These are phyloP conservation scores for Yamadazyma takamatsuzukensis DNA, from an alignment of 805 yeast species.

Conservation along the genomic window DNA sequence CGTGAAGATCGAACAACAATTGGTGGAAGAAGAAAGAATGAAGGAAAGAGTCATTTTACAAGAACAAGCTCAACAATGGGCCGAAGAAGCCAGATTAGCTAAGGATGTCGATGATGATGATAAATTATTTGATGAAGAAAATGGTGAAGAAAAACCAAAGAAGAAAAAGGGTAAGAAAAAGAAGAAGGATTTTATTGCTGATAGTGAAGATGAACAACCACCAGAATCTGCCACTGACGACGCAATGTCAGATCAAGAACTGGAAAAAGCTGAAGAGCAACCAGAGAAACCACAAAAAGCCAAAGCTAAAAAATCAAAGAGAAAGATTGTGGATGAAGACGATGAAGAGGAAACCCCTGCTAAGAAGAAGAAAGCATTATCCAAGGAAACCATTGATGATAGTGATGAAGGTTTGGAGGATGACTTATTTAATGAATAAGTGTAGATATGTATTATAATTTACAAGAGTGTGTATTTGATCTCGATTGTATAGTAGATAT, in stretches of 20 bases:
- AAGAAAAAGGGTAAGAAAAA: slow-evolving; percentile 24
- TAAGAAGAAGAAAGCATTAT: slow-evolving; percentile 21
- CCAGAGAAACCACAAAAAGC: slow-evolving; percentile 16
- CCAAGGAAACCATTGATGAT: slow-evolving; percentile 38
- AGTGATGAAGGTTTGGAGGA: slow-evolving; percentile 46
- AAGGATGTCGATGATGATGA: slow-evolving; percentile 37
- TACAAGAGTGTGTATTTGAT: slow-evolving; percentile 1
- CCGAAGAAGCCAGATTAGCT: slow-evolving; percentile 36
- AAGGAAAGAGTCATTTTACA: slow-evolving; percentile 45
- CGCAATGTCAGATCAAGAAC: slow-evolving; percentile 22
- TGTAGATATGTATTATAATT: slow-evolving; percentile 1
- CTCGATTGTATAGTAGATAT: slow-evolving; percentile 11
- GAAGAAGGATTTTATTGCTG: slow-evolving; percentile 32
- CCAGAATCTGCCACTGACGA: slow-evolving; percentile 16
- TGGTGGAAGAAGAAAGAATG: slow-evolving; percentile 42
- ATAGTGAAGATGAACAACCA: slow-evolving; percentile 32
- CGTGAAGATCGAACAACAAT: slow-evolving; percentile 40
- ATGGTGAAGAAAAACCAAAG: slow-evolving; percentile 19
- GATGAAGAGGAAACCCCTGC: slow-evolving; percentile 22
- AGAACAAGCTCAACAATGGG: slow-evolving; percentile 52
- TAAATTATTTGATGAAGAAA: slow-evolving; percentile 34
- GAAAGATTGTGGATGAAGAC: slow-evolving; percentile 25
- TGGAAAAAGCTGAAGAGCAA: slow-evolving; percentile 15
- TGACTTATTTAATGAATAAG: slow-evolving; percentile 22
- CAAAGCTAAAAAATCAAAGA: slow-evolving; percentile 14